Percentiles rank a stretch among this genome's conserved stretches.
Evolutionary conservation across 2,329 filamentous ascomycete species (phyloP).

Genomic region (Colletotrichum sp.): DNA sequence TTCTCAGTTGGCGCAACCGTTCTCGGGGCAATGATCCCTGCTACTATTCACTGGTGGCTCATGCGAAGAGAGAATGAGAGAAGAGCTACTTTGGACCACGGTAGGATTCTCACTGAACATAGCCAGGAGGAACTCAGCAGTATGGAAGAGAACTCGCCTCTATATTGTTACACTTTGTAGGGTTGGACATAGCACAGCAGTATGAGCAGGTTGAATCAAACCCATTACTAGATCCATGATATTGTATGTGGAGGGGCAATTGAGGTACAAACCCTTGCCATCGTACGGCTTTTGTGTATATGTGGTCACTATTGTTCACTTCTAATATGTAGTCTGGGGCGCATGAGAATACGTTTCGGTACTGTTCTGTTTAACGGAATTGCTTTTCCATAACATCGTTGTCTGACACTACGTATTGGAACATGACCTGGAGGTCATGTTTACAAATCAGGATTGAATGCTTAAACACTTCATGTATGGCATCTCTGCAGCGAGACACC

Average conservation of each 20-base stretch:
- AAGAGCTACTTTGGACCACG: not conserved
- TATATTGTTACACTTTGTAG: not conserved
- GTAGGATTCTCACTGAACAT: not conserved
- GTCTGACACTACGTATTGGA: accelerated
- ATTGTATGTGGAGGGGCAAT: accelerated
- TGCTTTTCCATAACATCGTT: not conserved
- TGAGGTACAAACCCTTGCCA: not conserved
- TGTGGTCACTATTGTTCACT: not conserved
- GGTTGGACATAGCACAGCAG: not conserved
- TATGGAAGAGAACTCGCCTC: not conserved
- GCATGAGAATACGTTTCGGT: accelerated
- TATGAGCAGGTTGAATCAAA: not conserved
- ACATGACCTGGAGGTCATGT: accelerated
- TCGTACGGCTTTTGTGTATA: not conserved
- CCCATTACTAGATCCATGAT: accelerated
- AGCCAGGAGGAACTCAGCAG: not conserved
- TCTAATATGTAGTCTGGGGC: accelerated
- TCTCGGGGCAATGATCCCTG: not conserved
- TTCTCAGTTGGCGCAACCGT: not conserved
- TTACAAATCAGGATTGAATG: not conserved
- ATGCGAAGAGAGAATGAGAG: not conserved
- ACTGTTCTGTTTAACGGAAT: accelerated
- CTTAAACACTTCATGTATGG: accelerated
- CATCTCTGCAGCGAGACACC: not conserved
- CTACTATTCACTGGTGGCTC: not conserved